Evolutionary conservation across 176 grass and related monocot species (phyloP).

Genomic region (Triticum monococcum): DNA sequence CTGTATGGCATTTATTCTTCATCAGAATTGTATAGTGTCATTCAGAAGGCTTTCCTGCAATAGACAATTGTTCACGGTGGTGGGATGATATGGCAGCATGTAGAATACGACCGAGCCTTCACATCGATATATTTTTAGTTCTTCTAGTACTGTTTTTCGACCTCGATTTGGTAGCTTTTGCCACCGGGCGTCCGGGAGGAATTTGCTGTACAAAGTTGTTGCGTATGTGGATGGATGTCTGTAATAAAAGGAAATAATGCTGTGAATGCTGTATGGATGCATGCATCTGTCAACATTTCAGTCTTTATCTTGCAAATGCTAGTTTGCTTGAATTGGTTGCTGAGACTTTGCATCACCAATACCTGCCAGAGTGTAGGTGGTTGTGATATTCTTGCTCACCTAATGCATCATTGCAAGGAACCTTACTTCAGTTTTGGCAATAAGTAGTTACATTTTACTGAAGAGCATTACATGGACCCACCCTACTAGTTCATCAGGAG

Average conservation of each 20-base stretch:
- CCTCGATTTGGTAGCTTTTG: background rate
- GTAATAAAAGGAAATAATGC: background rate
- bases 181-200: too few relatives aligned
- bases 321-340: conserved; percentile 6
- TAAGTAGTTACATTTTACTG: background rate
- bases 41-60: background rate
- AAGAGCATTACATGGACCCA: too few relatives aligned
- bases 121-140: background rate
- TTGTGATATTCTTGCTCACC: conserved; percentile 31
- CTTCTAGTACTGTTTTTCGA: background rate
- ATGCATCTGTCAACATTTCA: background rate
- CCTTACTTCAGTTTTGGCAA: background rate
- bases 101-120: background rate
- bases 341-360: background rate
- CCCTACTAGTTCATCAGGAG: background rate
- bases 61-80: background rate
- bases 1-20: background rate
- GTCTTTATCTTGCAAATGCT: background rate
- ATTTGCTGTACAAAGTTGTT: background rate
- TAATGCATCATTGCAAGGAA: conserved; percentile 28
- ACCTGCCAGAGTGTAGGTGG: background rate
- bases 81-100: background rate
- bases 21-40: background rate
- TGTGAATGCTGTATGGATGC: background rate
- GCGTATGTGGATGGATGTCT: background rate